Evolutionary conservation across 169 alveolate genomes (phyloP).

Genomic region (Plasmodium relictum): DNA sequence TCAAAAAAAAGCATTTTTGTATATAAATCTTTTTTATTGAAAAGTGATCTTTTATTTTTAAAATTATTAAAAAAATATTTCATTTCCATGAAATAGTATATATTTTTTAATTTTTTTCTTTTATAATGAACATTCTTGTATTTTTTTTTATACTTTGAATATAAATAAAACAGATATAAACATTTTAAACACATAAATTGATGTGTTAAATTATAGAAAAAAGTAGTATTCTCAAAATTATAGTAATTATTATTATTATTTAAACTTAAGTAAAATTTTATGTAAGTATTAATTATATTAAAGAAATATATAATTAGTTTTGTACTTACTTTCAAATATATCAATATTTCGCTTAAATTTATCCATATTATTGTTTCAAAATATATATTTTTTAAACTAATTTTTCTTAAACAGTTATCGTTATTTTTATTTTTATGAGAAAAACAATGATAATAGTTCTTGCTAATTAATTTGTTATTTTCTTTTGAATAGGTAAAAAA

Average conservation of each 20-base stretch:
- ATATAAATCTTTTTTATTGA: constrained; percentile 40
- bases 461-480: constrained; percentile 12
- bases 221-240: constrained; percentile 35
- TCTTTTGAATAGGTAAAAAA: constrained; percentile 40
- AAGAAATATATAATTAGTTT: constrained; percentile 33
- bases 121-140: background rate
- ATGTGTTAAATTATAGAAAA: constrained; percentile 64
- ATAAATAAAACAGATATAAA: constrained; percentile 61
- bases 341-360: constrained; percentile 48
- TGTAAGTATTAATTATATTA: constrained; percentile 47
- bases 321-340: constrained; percentile 44
- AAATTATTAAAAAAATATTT: background rate
- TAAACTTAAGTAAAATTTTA: constrained; percentile 52
- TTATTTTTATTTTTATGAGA: constrained; percentile 2
- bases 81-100: background rate
- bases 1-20: constrained; percentile 67
- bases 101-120: constrained; percentile 4
- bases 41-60: background rate
- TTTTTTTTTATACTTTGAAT: constrained; percentile 34
- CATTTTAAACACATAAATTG: constrained; percentile 73
- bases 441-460: constrained; percentile 5
- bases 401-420: constrained; percentile 12
- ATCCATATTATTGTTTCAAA: constrained; percentile 58
- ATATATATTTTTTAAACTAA: constrained; percentile 31
- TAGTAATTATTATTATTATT: constrained; percentile 54